Conservation (phyloP, 1,139 yeast species). For the Geotrichum candidum region DNA sequence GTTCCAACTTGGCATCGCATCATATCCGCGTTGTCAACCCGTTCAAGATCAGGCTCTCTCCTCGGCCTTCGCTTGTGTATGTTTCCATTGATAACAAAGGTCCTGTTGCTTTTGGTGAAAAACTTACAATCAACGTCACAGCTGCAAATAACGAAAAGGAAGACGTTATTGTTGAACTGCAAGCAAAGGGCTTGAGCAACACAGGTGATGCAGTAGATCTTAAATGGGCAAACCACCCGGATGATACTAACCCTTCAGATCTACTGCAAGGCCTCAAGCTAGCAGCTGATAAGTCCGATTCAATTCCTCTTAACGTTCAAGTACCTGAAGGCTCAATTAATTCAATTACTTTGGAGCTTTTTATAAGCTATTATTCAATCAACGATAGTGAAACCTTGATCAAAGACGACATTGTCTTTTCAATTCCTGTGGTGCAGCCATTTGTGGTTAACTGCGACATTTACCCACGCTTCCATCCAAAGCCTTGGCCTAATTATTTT, state of each 20-base stretch:
- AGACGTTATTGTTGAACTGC: conserved; percentile 23
- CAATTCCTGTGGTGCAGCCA: conserved; percentile 31
- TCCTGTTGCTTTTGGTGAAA: conserved; percentile 31
- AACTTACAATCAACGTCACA: conserved; percentile 19
- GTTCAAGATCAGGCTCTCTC: conserved; percentile 20
- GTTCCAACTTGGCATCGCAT: neutral
- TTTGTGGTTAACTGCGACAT: conserved; percentile 34
- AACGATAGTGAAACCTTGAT: conserved; percentile 28
- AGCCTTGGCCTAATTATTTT: conserved; percentile 35
- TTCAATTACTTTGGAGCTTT: conserved; percentile 26
- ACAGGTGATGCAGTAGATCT: conserved; percentile 15
- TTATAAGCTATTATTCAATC: conserved; percentile 26
- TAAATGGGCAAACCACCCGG: conserved; percentile 17
- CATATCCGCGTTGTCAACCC: conserved; percentile 6
- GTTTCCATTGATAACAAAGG: conserved; percentile 21
- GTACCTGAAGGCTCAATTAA: conserved; percentile 21
- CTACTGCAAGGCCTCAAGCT: conserved; percentile 6
- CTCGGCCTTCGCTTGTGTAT: conserved; percentile 29
- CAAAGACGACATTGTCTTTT: conserved; percentile 24
- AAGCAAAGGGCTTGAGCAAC: conserved; percentile 19
- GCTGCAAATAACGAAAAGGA: conserved; percentile 31
- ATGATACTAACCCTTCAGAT: neutral
- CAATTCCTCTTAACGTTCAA: conserved; percentile 19
- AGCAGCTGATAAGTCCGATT: neutral
- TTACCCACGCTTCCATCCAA: conserved; percentile 30